Evolutionary conservation across 768 basidiomycete species (phyloP).

Genomic region (Mycena rebaudengoi): DNA sequence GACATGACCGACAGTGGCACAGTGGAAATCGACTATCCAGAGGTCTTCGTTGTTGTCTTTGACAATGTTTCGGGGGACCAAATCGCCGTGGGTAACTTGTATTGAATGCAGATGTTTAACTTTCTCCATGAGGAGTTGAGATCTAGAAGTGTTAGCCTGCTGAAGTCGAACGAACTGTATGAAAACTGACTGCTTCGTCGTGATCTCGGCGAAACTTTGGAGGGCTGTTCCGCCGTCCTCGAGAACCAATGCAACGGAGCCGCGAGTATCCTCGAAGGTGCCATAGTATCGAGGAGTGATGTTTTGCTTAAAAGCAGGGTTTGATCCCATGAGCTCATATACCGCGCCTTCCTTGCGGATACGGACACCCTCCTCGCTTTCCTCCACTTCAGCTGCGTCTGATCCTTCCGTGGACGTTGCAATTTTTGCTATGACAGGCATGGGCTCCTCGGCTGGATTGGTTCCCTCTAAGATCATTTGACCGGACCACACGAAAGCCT

Average conservation of each 20-base stretch:
- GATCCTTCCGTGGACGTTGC: conserved; percentile 1
- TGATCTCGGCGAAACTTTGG: background rate
- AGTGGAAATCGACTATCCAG: too few relatives aligned
- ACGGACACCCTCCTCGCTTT: background rate
- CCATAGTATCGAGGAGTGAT: conserved; percentile 14
- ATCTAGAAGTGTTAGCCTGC: too few relatives aligned
- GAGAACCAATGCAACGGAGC: conserved; percentile 11
- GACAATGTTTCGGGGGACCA: too few relatives aligned
- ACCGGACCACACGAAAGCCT: conserved; percentile 14
- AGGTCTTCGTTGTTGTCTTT: too few relatives aligned
- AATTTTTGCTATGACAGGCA: conserved; percentile 11
- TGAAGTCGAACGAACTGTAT: too few relatives aligned
- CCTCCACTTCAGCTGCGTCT: background rate
- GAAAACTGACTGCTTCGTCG: conserved; percentile 2
- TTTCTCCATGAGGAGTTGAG: too few relatives aligned
- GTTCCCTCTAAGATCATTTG: conserved; percentile 13
- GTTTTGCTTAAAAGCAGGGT: background rate
- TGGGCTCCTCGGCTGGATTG: background rate
- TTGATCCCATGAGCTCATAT: conserved; percentile 7
- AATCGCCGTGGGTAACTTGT: too few relatives aligned
- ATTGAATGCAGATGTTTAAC: too few relatives aligned
- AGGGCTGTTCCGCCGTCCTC: conserved; percentile 6
- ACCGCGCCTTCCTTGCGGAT: conserved; percentile 3
- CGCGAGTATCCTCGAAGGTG: conserved; percentile 1
- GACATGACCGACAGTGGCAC: too few relatives aligned